Base-by-base conservation (phyloP, 2,329 filamentous ascomycete species). In the Aspergillus transmontanensis region DNA sequence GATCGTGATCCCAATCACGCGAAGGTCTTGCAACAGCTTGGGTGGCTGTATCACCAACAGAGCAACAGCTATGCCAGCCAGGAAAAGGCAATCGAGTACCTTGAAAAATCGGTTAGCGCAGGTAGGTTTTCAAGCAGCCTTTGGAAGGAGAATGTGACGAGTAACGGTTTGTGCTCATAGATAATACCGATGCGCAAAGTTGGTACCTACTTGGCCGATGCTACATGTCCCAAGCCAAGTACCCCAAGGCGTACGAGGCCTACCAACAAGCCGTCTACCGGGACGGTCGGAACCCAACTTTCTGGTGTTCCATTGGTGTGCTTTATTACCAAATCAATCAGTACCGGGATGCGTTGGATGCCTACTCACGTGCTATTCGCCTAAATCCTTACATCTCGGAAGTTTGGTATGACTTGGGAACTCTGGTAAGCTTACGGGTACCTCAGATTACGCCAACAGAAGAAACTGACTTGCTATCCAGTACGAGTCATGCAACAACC, bases 281-380 rank as follows among this genome's bases (percentile, higher is more conserved):
- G 62, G 95, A 99, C 76, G 95, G 95, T 39, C 90, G 95, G 70
- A 98, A 98, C 77, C 95, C 95, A 21, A 98, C 95, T 2, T 99
- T 98, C 83, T 99, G 95, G 95, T 98, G 95, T 83, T 98, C 94
- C 11, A 99, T 99, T 75, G 95, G 95, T 77, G 95, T 99, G 19
- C 86, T 99, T 64, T 99, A 99, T 79, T 99, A 98, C 81, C 95
- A 98, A 81, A 99, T 99, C 83, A 99, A 98, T 80, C 95, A 99
- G 82, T 99, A 99, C 81, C 90, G 95, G 63, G 95, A 99, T 83
- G 95, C 95, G 3, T 86, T 99, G 59, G 95, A 99, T 82, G 95
- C 95, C 45, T 99, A 98, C 80, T 97, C 94, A 65, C 91, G 95
- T 64, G 95, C 95, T 54, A 99, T 98, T 72, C 90, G 95, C 61